Evolutionary conservation across 2,329 filamentous ascomycete species (phyloP).

Genomic region (Lecanicillium sp.): DNA sequence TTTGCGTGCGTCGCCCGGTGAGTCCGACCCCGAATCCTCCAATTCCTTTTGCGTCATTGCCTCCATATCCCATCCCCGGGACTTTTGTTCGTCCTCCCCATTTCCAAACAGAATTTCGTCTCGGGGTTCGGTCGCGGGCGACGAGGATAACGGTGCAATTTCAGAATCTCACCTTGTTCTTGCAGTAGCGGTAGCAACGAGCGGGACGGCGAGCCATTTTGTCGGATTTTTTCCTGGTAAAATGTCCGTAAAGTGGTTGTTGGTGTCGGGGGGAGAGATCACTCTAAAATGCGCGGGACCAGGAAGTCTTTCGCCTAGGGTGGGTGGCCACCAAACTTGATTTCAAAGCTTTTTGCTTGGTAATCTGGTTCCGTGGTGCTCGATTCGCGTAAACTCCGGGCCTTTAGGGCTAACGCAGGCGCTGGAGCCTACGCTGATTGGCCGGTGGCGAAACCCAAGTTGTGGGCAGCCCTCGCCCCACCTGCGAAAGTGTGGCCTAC

Average conservation of each 20-base stretch:
- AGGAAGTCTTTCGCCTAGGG: conserved; percentile 13
- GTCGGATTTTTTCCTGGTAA: conserved; percentile 54
- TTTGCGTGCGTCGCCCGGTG: background rate
- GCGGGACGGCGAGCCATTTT: conserved; percentile 99
- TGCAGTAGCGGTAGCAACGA: conserved; percentile 99
- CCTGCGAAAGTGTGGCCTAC: conserved; percentile 11
- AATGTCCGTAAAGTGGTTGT: conserved; percentile 30
- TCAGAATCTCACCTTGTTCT: conserved; percentile 85
- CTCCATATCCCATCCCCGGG: too few species aligned
- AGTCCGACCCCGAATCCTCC: background rate
- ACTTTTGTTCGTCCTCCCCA: conserved; percentile 1
- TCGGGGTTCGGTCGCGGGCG: conserved; percentile 14
- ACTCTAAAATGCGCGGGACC: conserved; percentile 19
- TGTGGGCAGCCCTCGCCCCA: conserved; percentile 18
- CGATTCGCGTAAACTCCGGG: conserved; percentile 34
- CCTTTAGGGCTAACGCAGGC: conserved; percentile 31
- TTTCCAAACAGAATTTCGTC: background rate
- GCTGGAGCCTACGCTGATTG: conserved; percentile 22
- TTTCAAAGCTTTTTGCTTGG: conserved; percentile 47
- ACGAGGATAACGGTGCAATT: conserved; percentile 14
- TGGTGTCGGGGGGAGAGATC: conserved; percentile 29
- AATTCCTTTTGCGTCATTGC: background rate
- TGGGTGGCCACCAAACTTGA: conserved; percentile 36
- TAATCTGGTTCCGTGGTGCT: conserved; percentile 24
- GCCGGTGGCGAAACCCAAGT: conserved; percentile 18